Percentiles rank a stretch among this genome's conserved stretches.
These are phyloP conservation scores for Podospora fimiseda DNA, from an alignment of 495 filamentous ascomycete species.

Conservation along the genomic window DNA sequence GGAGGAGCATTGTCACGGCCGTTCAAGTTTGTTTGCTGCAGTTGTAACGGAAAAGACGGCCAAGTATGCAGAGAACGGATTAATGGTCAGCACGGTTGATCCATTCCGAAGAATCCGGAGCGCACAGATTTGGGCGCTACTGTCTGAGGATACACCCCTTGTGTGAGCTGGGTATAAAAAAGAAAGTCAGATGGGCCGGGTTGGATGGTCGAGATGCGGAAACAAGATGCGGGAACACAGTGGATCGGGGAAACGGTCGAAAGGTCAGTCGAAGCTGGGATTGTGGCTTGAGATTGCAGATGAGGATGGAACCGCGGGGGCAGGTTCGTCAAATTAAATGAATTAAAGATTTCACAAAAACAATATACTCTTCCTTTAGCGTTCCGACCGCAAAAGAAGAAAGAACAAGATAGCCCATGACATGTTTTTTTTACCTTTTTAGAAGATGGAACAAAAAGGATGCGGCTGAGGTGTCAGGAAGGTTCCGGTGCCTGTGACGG, in stretches of 20 bases:
- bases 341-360: too few species aligned
- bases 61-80: neutral
- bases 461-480: neutral
- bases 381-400: neutral
- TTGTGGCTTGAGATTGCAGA: neutral
- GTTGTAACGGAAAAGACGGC: neutral
- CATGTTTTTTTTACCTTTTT: neutral
- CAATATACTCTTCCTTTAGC: too few species aligned
- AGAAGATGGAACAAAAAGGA: neutral
- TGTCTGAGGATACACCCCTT: neutral
- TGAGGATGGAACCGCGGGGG: neutral
- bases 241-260: neutral
- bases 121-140: neutral
- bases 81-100: neutral
- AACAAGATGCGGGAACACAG: neutral
- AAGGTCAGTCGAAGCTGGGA: neutral
- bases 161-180: neutral
- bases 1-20: conserved; percentile 65
- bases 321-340: neutral
- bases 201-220: neutral
- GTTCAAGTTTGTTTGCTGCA: neutral
- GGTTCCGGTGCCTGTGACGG: neutral
- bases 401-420: neutral
- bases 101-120: neutral
- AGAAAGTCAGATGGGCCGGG: neutral